These are phyloP conservation scores for Neodidymelliopsis sp. DNA, from an alignment of 2,329 filamentous ascomycete genomes.

Conservation along the genomic window DNA sequence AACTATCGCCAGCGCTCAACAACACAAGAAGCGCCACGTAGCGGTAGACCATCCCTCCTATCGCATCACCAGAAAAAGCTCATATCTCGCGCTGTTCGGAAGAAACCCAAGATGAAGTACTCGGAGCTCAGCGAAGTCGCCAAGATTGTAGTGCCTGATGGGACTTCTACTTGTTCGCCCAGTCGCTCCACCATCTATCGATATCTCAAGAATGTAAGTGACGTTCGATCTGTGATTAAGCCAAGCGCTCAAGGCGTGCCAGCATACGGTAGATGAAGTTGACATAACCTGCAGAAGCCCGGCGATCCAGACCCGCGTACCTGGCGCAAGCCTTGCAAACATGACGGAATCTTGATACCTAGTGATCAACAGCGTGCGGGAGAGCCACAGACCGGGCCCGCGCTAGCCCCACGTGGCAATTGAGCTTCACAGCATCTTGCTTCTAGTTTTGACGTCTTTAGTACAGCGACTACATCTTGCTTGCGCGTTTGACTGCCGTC, in stretches of 20 bases:
- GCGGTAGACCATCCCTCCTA: not conserved
- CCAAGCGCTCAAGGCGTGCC: no score
- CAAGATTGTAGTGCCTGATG: not conserved
- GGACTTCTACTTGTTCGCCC: conserved; percentile 2
- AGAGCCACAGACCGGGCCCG: no score
- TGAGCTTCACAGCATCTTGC: no score
- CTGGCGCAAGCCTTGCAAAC: not conserved
- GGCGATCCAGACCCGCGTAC: not conserved
- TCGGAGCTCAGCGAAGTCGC: conserved; percentile 3
- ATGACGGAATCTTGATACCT: not conserved
- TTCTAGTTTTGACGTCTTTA: no score
- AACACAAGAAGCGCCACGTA: conserved; percentile 1
- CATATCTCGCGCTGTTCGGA: conserved; percentile 1
- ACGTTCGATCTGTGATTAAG: no score
- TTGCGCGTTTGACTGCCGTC: no score
- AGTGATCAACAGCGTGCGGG: no score
- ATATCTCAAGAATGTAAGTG: not conserved
- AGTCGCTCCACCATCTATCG: conserved; percentile 6
- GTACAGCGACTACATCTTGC: no score
- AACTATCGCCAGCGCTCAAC: not conserved
- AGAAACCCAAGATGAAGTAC: conserved; percentile 16
- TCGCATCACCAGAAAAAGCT: conserved; percentile 2
- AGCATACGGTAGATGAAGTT: no score
- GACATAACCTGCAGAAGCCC: not conserved
- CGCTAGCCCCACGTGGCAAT: no score